These are phyloP conservation scores for Phytophthora palmivora DNA, from an alignment of 352 stramenopile species.

Conservation along the genomic window DNA sequence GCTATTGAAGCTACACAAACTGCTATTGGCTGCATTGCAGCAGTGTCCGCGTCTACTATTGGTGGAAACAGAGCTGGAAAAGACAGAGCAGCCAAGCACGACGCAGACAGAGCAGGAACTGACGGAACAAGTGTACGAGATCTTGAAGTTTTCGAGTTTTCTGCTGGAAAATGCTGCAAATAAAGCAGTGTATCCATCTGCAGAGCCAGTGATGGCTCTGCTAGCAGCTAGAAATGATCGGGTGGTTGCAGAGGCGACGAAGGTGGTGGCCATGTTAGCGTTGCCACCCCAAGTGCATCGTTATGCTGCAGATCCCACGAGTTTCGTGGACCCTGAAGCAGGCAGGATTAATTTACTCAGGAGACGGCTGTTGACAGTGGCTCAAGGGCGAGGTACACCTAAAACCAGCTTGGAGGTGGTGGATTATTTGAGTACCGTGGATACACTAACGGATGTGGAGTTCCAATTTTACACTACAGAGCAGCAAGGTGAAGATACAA, in stretches of 20 bases:
- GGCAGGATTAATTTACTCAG: slow-evolving; percentile 52
- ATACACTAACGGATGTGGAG: slow-evolving; percentile 11
- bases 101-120: slow-evolving; percentile 46
- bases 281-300: slow-evolving; percentile 75
- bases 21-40: slow-evolving; percentile 53
- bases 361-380: slow-evolving; percentile 61
- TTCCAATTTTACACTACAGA: slow-evolving; percentile 81
- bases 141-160: slow-evolving; percentile 77
- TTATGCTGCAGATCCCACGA: slow-evolving; percentile 62
- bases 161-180: slow-evolving; percentile 84
- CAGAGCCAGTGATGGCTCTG: slow-evolving; percentile 55
- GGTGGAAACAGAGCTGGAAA: slow-evolving; percentile 34
- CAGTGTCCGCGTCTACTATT: slow-evolving; percentile 56
- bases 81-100: slow-evolving; percentile 8
- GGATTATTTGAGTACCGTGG: slow-evolving; percentile 53
- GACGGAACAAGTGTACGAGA: slow-evolving; percentile 69
- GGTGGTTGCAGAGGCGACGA: slow-evolving; percentile 72
- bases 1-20: slow-evolving; percentile 58
- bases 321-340: slow-evolving; percentile 49
- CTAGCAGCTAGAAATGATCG: slow-evolving; percentile 75
- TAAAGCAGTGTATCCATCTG: slow-evolving; percentile 77
- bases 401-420: slow-evolving; percentile 73
- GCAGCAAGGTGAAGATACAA: slow-evolving; percentile 22
- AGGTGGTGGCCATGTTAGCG: slow-evolving; percentile 76
- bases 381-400: slow-evolving; percentile 47